Percentiles rank a stretch among this genome's conserved stretches.
These are phyloP conservation scores for Kodamaea derodonti DNA, from an alignment of 1,139 yeast species.

Conservation along the genomic window DNA sequence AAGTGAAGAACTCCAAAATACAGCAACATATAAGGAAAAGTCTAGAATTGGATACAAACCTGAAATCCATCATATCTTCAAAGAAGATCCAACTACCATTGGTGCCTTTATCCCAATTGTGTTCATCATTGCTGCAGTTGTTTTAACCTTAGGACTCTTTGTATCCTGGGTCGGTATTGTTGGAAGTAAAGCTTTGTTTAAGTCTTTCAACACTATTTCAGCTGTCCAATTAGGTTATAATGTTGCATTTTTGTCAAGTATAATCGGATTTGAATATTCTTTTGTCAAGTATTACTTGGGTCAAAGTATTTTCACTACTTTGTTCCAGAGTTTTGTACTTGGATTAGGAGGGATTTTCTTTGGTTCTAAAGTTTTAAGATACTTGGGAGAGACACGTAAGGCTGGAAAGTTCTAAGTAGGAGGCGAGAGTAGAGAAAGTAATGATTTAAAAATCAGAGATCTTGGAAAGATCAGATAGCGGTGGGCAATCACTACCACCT, in stretches of 20 bases:
- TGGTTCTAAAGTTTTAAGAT: conserved; percentile 62
- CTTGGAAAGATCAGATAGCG: too few relatives aligned
- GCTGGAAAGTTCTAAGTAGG: conserved; percentile 25
- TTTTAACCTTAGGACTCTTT: conserved; percentile 41
- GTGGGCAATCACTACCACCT: too few relatives aligned
- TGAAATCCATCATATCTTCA: conserved; percentile 71
- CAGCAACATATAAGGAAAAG: conserved; percentile 20
- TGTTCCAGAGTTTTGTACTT: conserved; percentile 48
- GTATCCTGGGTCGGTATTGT: conserved; percentile 46
- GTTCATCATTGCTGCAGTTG: conserved; percentile 46
- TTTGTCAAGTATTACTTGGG: conserved; percentile 70
- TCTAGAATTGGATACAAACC: conserved; percentile 52
- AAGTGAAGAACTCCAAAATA: conserved; percentile 22
- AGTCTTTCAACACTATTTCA: conserved; percentile 26
- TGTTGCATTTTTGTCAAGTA: conserved; percentile 47
- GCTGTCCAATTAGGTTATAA: conserved; percentile 30
- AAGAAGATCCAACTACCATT: conserved; percentile 51
- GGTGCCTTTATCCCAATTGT: conserved; percentile 50
- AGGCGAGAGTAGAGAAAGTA: too few relatives aligned
- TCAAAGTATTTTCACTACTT: conserved; percentile 66
- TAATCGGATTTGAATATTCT: conserved; percentile 58
- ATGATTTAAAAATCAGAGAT: too few relatives aligned
- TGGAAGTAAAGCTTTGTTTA: conserved; percentile 40
- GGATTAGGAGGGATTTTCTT: conserved; percentile 56
- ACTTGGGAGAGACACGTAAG: conserved; percentile 32